Percentiles rank a stretch among this genome's conserved stretches.
These are phyloP conservation scores for Annulohypoxylon maeteangense DNA, from an alignment of 495 filamentous ascomycete genomes.

Conservation along the genomic window DNA sequence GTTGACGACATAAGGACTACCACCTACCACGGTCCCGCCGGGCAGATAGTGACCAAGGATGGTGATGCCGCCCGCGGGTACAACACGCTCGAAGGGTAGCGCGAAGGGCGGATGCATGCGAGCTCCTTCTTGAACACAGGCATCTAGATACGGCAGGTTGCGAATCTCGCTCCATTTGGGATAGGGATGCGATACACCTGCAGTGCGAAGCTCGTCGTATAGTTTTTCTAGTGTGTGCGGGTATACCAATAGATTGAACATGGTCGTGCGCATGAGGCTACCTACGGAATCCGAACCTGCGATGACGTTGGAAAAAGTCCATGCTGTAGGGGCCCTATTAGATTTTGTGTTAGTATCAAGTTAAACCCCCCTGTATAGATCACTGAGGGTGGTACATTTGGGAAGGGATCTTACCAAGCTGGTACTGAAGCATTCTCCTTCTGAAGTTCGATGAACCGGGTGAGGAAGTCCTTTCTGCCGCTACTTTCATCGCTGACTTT, in stretches of 20 bases:
- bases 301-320: conserved; percentile 60
- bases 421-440: neutral
- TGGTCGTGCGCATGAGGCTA: conserved; percentile 59
- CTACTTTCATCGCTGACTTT: neutral
- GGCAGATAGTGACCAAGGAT: neutral
- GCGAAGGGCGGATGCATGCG: conserved; percentile 4
- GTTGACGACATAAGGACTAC: conserved; percentile 1
- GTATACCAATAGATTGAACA: conserved; percentile 62
- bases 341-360: neutral
- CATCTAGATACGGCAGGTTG: conserved; percentile 64
- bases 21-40: neutral
- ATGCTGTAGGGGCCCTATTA: conserved; percentile 42
- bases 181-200: conserved; percentile 1
- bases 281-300: conserved; percentile 69
- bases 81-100: conserved; percentile 10
- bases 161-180: conserved; percentile 23
- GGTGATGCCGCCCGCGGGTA: conserved; percentile 1
- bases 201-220: conserved; percentile 53
- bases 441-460: neutral
- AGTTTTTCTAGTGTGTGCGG: conserved; percentile 53
- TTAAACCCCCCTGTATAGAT: neutral
- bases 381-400: neutral
- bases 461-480: conserved; percentile 1
- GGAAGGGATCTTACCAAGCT: neutral
- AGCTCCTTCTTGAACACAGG: conserved; percentile 63